Evolutionary conservation across 2,329 filamentous ascomycete species (phyloP), one percentile per base, ranked within the genome.

Genomic region (Epichloe gansuensis): DNA sequence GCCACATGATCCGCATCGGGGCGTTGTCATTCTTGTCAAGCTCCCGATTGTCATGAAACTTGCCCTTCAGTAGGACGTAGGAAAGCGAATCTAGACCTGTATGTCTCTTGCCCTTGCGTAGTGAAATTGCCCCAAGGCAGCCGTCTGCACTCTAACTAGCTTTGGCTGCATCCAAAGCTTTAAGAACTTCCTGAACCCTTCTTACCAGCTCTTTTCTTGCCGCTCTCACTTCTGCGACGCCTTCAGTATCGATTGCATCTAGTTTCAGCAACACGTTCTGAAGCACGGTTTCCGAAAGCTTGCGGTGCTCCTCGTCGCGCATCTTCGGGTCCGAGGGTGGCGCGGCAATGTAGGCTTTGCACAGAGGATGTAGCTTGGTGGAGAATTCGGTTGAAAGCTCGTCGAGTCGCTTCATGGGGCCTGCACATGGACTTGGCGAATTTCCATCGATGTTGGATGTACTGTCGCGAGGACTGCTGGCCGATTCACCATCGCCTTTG

Each of bases 211-310:
- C 84, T 70, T 86, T 90, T 61, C 87, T 72, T 64, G 73, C 78
- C 12, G 74, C 68, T 55, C 86, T 74, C 27, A 85, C 80, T 12
- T 83, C 80, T 9, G 71, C 65, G 57, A 87, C 80, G 5, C 85
- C 85, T 47, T 84, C 82, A 0, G 82, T 83, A 58, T 91, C 85
- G 3, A 91, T 80, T 23, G 77, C 82, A 63, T 93, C 87, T 40
- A 89, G 67, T 69, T 90, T 91, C 57, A 93, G 68, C 39, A 91
- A 62, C 2, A 89, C 80, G 59, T 89, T 84, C 55, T 84, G 80
- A 73, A 93, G 73, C 40, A 89, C 77, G 4, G 83, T 87, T 71
- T 93, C 87, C 4, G 80, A 82, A 17, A 93, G 66, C 63, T 78
- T 83, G 64, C 84, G 82, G 64, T 91, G 84, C 61, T 90, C 85